Conservation (phyloP, 805 yeast genomes). For the Kazachstania bromeliacearum region DNA sequence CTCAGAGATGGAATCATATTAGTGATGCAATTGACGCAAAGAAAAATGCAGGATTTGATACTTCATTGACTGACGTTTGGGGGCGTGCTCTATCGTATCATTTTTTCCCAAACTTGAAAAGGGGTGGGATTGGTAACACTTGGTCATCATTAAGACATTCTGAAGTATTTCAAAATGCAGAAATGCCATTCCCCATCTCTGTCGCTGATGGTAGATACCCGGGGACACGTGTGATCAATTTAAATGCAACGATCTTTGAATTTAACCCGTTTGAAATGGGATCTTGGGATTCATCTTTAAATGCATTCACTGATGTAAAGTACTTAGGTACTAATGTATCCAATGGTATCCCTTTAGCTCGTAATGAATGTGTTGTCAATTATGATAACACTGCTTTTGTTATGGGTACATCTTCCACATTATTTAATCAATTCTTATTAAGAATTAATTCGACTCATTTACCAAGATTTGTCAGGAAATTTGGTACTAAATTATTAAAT, state of each 20-base stretch:
- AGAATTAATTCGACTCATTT: slow-evolving; percentile 39
- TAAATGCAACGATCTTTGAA: slow-evolving; percentile 62
- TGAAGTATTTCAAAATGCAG: slow-evolving; percentile 48
- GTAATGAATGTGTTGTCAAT: slow-evolving; percentile 49
- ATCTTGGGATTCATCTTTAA: slow-evolving; percentile 74
- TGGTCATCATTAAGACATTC: slow-evolving; percentile 50
- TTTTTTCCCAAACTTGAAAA: slow-evolving; percentile 51
- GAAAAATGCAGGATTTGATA: slow-evolving; percentile 53
- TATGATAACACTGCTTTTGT: slow-evolving; percentile 76
- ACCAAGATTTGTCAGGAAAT: slow-evolving; percentile 31
- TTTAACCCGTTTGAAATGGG: slow-evolving; percentile 68
- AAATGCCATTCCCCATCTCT: slow-evolving; percentile 66
- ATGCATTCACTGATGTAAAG: slow-evolving; percentile 54
- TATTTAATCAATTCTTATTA: slow-evolving; percentile 61
- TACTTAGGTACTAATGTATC: slow-evolving; percentile 60
- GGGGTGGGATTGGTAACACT: slow-evolving; percentile 56
- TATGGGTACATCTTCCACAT: slow-evolving; percentile 73
- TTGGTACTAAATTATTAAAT: slow-evolving; percentile 37
- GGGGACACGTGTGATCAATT: slow-evolving; percentile 42
- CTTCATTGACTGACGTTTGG: slow-evolving; percentile 70
- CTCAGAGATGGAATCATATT: slow-evolving; percentile 45
- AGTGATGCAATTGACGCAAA: slow-evolving; percentile 44
- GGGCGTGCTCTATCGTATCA: slow-evolving; percentile 67
- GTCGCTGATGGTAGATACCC: slow-evolving; percentile 63
- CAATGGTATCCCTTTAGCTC: slow-evolving; percentile 45